phyloP scores from a whole-genome alignment of 2,329 filamentous ascomycete species.

The Neofusicoccum umdonicola region DNA sequence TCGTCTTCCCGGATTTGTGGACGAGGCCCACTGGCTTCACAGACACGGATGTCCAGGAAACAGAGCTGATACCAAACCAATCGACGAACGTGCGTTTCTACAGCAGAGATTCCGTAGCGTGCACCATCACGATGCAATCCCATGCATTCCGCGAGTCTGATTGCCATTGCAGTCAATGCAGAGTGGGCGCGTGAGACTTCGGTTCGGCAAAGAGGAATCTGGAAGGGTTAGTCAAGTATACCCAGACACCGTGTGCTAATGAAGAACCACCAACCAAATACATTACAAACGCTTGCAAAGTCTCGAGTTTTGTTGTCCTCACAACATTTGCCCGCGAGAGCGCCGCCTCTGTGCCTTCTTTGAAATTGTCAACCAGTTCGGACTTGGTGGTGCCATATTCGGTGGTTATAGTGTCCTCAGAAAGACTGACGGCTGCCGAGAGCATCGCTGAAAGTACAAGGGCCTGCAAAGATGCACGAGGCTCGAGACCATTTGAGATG shows the following conservation, averaged over 20 bases:
- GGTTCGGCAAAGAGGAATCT: conserved; percentile 69
- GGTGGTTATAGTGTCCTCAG: conserved; percentile 50
- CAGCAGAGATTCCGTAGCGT: conserved; percentile 61
- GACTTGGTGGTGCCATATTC: conserved; percentile 58
- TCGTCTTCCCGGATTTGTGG: conserved; percentile 71
- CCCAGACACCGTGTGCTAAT: too few relatives aligned
- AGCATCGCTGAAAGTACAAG: conserved; percentile 69
- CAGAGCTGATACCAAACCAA: conserved; percentile 77
- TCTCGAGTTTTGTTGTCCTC: conserved; percentile 69
- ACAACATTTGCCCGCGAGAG: conserved; percentile 69
- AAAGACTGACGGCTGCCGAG: conserved; percentile 65
- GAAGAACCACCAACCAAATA: conserved; percentile 58
- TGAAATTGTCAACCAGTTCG: conserved; percentile 61
- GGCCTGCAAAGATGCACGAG: conserved; percentile 63
- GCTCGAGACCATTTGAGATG: conserved; percentile 59
- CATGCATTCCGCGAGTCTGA: conserved; percentile 75
- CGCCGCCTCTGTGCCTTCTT: conserved; percentile 65
- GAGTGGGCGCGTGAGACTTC: conserved; percentile 74
- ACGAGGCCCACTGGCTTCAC: conserved; percentile 70
- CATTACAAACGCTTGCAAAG: conserved; percentile 73
- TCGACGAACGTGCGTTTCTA: conserved; percentile 70
- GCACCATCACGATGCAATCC: conserved; percentile 70
- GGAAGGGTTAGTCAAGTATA: neutral
- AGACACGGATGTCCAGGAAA: conserved; percentile 72
- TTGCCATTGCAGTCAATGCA: conserved; percentile 67